Percentiles rank a stretch among this genome's conserved stretches.
phyloP scores from a whole-genome alignment of 352 stramenopile genomes.

The Globisporangium cederbergense region DNA sequence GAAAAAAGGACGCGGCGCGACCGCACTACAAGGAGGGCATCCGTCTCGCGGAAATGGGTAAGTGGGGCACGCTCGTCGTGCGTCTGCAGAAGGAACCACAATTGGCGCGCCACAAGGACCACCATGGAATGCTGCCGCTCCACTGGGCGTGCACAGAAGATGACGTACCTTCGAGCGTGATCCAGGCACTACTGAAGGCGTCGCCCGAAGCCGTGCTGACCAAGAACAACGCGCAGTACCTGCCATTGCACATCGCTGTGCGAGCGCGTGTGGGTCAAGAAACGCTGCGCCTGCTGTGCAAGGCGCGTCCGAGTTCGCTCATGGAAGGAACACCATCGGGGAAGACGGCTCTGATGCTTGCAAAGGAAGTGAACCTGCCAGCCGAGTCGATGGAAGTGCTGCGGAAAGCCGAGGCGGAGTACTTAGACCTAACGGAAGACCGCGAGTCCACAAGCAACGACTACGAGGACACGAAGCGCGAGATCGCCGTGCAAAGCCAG shows the following conservation, averaged over 20 bases:
- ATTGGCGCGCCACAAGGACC: conserved; percentile 73
- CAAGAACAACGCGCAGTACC: conserved; percentile 79
- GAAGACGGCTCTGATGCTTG: conserved; percentile 68
- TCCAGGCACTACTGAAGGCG: conserved; percentile 59
- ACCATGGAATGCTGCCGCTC: conserved; percentile 81
- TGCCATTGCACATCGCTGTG: conserved; percentile 83
- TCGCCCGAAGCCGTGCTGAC: conserved; percentile 77
- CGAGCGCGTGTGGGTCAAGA: conserved; percentile 47
- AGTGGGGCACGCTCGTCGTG: conserved; percentile 65
- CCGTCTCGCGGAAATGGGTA: conserved; percentile 75
- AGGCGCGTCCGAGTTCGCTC: conserved; percentile 62
- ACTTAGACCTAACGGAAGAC: conserved; percentile 57
- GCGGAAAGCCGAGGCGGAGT: conserved; percentile 65
- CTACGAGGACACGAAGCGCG: conserved; percentile 69
- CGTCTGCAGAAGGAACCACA: conserved; percentile 54
- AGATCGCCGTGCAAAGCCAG: conserved; percentile 75
- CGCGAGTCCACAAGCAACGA: conserved; percentile 60
- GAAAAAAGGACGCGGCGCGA: conserved; percentile 33
- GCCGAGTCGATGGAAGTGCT: conserved; percentile 52
- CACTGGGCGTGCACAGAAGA: conserved; percentile 84
- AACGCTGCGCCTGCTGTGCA: conserved; percentile 55
- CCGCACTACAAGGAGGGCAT: conserved; percentile 82
- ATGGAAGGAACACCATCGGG: conserved; percentile 68
- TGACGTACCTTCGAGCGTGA: conserved; percentile 57
- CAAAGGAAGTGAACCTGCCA: conserved; percentile 49